Evolutionary conservation across 805 yeast genomes (phyloP).

Genomic region (Candida ovalis): DNA sequence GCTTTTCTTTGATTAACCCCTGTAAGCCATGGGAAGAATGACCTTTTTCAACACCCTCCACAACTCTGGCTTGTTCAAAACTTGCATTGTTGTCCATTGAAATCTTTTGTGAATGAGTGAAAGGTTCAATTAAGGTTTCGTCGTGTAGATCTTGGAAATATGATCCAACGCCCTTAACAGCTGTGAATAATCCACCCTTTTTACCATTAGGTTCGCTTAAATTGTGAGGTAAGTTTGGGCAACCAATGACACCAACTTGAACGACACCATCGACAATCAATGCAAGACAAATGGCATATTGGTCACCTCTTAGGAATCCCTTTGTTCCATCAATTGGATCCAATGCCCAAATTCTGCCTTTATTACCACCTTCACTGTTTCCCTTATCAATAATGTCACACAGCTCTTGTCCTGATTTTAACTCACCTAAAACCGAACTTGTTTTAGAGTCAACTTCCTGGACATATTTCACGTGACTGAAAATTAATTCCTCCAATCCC

Average conservation of each 20-base stretch:
- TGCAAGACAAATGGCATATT: constrained; percentile 93
- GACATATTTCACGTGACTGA: constrained; percentile 53
- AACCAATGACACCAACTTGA: constrained; percentile 89
- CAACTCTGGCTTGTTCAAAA: constrained; percentile 56
- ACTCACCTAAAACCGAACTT: constrained; percentile 35
- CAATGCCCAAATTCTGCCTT: constrained; percentile 91
- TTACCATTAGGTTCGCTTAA: constrained; percentile 34
- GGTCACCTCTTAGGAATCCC: constrained; percentile 94
- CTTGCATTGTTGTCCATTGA: constrained; percentile 46
- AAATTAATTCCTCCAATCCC: constrained; percentile 50
- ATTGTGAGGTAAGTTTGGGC: constrained; percentile 78
- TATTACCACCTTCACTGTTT: constrained; percentile 68
- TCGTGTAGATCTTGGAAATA: constrained; percentile 43
- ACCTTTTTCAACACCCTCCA: constrained; percentile 93
- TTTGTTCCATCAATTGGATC: constrained; percentile 99
- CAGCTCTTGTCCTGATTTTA: constrained; percentile 45
- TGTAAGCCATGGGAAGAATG: constrained; percentile 93
- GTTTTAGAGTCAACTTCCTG: constrained; percentile 41
- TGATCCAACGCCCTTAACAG: constrained; percentile 66
- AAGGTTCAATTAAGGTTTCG: constrained; percentile 36
- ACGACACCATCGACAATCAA: constrained; percentile 82
- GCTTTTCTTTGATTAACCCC: constrained; percentile 57
- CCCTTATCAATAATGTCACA: constrained; percentile 75
- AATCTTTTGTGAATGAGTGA: constrained; percentile 35
- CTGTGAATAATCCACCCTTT: constrained; percentile 74